These are phyloP conservation scores for Solanum piurae DNA, from an alignment of 257 asterid genomes.

Conservation along the genomic window DNA sequence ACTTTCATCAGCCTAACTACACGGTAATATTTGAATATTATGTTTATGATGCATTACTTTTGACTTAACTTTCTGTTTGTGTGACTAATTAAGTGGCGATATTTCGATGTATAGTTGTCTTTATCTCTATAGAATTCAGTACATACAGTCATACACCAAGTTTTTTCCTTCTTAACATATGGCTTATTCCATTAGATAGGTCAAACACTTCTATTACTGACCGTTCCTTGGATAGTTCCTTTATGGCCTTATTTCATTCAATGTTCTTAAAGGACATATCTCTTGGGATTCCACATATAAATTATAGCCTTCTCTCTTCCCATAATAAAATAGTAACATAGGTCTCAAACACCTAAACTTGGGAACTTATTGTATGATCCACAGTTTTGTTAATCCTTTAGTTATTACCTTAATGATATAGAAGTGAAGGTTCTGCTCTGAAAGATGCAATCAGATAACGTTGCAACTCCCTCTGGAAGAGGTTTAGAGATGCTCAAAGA, in stretches of 20 bases:
- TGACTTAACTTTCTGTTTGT: not conserved
- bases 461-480: not conserved
- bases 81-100: not conserved
- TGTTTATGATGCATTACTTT: not conserved
- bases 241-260: not conserved
- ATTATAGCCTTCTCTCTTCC: not conserved
- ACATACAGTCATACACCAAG: not conserved
- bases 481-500: not conserved
- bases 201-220: not conserved
- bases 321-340: not conserved
- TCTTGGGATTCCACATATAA: not conserved
- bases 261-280: not conserved
- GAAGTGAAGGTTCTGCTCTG: not conserved
- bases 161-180: not conserved
- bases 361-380: not conserved
- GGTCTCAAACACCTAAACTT: not conserved
- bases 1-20: slow-evolving; percentile 80
- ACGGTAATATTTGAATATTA: slow-evolving; percentile 32
- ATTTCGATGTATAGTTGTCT: not conserved
- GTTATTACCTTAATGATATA: not conserved
- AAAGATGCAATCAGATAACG: not conserved
- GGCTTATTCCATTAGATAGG: not conserved
- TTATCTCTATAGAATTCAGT: not conserved
- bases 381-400: not conserved
- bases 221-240: not conserved